Evolutionary conservation across 1,284 basidiomycete genomes (phyloP).

Genomic region (Sanghuangporus sanghuang): DNA sequence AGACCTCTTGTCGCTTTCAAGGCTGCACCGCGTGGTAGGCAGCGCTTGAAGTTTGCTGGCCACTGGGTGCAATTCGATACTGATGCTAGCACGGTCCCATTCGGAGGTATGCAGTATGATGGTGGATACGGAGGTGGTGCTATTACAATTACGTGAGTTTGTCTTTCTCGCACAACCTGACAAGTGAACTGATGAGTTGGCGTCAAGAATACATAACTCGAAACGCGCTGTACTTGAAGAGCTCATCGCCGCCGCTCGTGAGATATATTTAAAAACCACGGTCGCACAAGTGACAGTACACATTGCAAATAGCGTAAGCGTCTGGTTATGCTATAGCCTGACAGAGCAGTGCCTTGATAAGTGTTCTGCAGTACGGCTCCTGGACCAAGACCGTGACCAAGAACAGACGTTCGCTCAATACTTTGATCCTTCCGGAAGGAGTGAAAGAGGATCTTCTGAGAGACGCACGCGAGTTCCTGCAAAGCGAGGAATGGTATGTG

Average conservation of each 20-base stretch:
- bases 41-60: slow-evolving; percentile 9
- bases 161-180: background rate
- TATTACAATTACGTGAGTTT: slow-evolving; percentile 11
- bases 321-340: background rate
- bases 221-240: slow-evolving; percentile 11
- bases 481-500: slow-evolving; percentile 46
- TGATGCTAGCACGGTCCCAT: background rate
- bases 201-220: slow-evolving; percentile 11
- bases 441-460: slow-evolving; percentile 40
- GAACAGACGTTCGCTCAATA: slow-evolving; percentile 37
- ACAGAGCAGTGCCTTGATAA: background rate
- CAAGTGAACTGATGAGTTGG: background rate
- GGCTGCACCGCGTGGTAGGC: slow-evolving; percentile 6
- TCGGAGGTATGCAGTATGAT: background rate
- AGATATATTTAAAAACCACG: slow-evolving; percentile 11
- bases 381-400: slow-evolving; percentile 11
- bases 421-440: slow-evolving; percentile 44
- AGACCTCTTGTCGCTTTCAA: slow-evolving; percentile 9
- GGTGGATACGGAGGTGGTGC: background rate
- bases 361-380: background rate
- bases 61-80: slow-evolving; percentile 15
- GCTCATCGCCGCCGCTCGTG: slow-evolving; percentile 7
- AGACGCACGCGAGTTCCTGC: slow-evolving; percentile 47
- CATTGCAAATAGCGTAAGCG: slow-evolving; percentile 5
- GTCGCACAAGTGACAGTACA: slow-evolving; percentile 14